Percentiles rank a stretch among this genome's conserved stretches.
These are phyloP conservation scores for Saccharomyces hybrid DNA, from an alignment of 1,139 yeast species.

Conservation along the genomic window DNA sequence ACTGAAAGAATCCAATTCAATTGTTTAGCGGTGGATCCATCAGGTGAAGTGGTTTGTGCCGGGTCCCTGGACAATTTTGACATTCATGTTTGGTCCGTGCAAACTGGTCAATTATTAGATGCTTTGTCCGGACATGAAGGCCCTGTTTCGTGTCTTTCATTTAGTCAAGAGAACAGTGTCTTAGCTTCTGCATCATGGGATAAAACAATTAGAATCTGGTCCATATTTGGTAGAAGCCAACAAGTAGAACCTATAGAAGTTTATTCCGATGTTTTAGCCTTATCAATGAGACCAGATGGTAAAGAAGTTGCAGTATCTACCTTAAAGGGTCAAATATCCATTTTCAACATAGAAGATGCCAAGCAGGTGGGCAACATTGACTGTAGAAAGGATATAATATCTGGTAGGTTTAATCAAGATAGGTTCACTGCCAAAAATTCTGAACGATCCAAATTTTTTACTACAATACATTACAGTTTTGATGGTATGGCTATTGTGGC, in stretches of 20 bases:
- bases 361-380: conserved; percentile 79
- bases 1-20: conserved; percentile 82
- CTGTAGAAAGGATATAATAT: conserved; percentile 74
- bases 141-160: conserved; percentile 82
- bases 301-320: conserved; percentile 84
- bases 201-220: conserved; percentile 88
- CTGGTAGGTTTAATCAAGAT: conserved; percentile 83
- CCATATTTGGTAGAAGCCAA: conserved; percentile 75
- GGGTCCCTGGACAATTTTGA: conserved; percentile 88
- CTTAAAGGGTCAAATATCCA: conserved; percentile 76
- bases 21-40: conserved; percentile 89
- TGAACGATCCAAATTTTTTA: conserved; percentile 75
- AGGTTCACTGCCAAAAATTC: conserved; percentile 75
- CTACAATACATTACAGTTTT: conserved; percentile 74
- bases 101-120: conserved; percentile 86
- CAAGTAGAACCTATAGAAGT: conserved; percentile 87
- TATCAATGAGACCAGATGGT: conserved; percentile 87
- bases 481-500: conserved; percentile 87
- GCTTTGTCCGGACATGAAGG: conserved; percentile 91
- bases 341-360: conserved; percentile 78
- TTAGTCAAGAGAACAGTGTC: conserved; percentile 71
- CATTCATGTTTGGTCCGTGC: conserved; percentile 95
- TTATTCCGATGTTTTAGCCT: conserved; percentile 74
- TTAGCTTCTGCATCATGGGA: conserved; percentile 97
- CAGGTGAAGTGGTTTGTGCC: conserved; percentile 95